These are phyloP conservation scores for Protoeuglena noctilucae DNA, from an alignment of 139 green algal species.

Conservation along the genomic window DNA sequence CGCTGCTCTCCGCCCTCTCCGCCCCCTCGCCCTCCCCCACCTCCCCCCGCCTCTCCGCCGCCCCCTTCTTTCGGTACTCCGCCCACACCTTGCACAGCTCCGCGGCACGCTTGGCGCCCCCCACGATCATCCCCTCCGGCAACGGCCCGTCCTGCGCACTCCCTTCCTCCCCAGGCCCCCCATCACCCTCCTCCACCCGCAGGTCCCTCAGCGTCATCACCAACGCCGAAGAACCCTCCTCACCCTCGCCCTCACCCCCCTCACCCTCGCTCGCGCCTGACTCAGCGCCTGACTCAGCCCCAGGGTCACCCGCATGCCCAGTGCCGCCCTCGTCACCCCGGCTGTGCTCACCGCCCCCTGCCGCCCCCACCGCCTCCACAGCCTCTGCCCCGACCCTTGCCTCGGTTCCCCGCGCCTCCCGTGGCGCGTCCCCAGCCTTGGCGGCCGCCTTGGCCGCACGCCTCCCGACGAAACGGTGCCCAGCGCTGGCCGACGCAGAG, in stretches of 20 bases:
- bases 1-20: too few species aligned
- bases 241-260: not conserved
- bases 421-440: too few species aligned
- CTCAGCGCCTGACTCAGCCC: too few species aligned
- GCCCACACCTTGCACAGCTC: not conserved
- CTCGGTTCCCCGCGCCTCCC: too few species aligned
- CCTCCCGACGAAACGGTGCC: too few species aligned
- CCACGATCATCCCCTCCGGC: not conserved
- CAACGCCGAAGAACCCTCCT: not conserved
- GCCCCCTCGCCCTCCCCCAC: not conserved
- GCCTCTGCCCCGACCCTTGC: conserved; percentile 5
- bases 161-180: not conserved
- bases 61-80: not conserved
- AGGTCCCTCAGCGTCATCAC: not conserved
- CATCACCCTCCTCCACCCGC: not conserved
- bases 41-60: conserved; percentile 5
- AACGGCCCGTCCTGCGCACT: not conserved
- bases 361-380: not conserved
- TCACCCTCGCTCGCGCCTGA: too few species aligned
- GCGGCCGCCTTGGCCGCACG: too few species aligned
- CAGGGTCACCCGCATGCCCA: too few species aligned
- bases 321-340: too few species aligned
- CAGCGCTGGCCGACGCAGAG: too few species aligned
- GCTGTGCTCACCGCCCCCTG: too few species aligned
- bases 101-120: not conserved